Percentiles rank a stretch among this genome's conserved stretches.
Conservation (phyloP, 176 grass and related monocot genomes). For the Cenchrus americanus region DNA sequence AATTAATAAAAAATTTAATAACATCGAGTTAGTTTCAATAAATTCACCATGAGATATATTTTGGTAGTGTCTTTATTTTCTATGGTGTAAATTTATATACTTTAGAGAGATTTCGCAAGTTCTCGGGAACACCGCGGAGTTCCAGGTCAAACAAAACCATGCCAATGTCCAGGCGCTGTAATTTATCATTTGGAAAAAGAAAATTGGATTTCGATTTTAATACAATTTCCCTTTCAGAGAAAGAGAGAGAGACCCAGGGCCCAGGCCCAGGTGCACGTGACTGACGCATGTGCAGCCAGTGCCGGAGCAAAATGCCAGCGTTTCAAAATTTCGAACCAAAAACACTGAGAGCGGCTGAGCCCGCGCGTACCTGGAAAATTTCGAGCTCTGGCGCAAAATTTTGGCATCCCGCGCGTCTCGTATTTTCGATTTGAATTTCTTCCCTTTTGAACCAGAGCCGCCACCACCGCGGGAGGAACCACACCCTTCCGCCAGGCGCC, state of each 20-base stretch:
- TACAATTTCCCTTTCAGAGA: no score
- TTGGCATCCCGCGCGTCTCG: constrained; percentile 27
- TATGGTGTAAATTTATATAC: no score
- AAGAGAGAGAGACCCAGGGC: no score
- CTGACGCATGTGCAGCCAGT: not conserved
- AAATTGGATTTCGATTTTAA: no score
- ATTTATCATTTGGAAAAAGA: not conserved
- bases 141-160: not conserved
- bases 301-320: not conserved
- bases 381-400: constrained; percentile 14
- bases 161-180: not conserved
- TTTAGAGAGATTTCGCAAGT: no score
- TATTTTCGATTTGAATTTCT: not conserved
- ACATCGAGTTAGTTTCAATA: no score
- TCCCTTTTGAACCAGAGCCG: not conserved
- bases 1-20: no score
- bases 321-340: constrained; percentile 29
- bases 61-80: no score
- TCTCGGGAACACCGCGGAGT: no score
- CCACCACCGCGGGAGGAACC: not conserved
- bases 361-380: not conserved
- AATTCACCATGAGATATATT: no score
- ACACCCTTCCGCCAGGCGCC: not conserved
- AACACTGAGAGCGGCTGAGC: not conserved
- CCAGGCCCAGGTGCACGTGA: not conserved